A percentile compares a stretch with the other conserved stretches of the same genome.
Conservation (phyloP, 2,329 filamentous ascomycete genomes). For the Aspergillus transmontanensis region DNA sequence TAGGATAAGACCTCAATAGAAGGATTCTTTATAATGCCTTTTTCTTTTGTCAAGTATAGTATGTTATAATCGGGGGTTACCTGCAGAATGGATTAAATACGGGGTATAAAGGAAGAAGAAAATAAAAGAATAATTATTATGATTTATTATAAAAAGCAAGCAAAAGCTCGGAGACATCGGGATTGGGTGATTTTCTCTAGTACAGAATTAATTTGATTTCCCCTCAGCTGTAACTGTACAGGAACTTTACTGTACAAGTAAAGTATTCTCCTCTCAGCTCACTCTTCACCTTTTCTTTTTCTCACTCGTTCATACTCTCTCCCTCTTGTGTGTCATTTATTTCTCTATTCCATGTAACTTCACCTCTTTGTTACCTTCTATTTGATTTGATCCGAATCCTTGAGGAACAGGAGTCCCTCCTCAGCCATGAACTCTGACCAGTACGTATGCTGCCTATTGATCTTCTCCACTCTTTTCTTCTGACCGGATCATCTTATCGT, state of each 20-base stretch:
- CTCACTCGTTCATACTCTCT: slow-evolving; percentile 11
- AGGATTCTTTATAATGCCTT: background rate
- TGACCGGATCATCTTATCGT: slow-evolving; percentile 24
- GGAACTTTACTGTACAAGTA: slow-evolving; percentile 5
- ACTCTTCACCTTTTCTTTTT: slow-evolving; percentile 15
- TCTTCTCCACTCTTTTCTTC: slow-evolving; percentile 18
- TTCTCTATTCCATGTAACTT: slow-evolving; percentile 11
- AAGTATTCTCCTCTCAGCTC: slow-evolving; percentile 1
- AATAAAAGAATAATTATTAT: background rate
- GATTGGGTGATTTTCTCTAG: slow-evolving; percentile 10
- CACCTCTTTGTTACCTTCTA: background rate
- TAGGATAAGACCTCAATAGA: background rate
- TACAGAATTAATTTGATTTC: slow-evolving; percentile 6
- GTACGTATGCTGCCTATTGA: slow-evolving; percentile 27
- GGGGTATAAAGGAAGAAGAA: background rate
- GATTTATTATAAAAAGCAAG: background rate
- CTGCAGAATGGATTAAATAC: background rate
- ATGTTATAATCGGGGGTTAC: background rate
- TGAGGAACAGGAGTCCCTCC: slow-evolving; percentile 1
- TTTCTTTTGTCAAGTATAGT: background rate
- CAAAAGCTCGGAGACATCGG: slow-evolving; percentile 10
- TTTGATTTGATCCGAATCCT: background rate
- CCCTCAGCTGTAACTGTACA: slow-evolving; percentile 10
- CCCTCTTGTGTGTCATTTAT: background rate
- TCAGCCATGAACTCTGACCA: slow-evolving; percentile 25